A percentile compares a stretch with the other conserved stretches of the same genome.
These are phyloP conservation scores for Leccinum rimulosum DNA, from an alignment of 768 basidiomycete genomes.

Conservation along the genomic window DNA sequence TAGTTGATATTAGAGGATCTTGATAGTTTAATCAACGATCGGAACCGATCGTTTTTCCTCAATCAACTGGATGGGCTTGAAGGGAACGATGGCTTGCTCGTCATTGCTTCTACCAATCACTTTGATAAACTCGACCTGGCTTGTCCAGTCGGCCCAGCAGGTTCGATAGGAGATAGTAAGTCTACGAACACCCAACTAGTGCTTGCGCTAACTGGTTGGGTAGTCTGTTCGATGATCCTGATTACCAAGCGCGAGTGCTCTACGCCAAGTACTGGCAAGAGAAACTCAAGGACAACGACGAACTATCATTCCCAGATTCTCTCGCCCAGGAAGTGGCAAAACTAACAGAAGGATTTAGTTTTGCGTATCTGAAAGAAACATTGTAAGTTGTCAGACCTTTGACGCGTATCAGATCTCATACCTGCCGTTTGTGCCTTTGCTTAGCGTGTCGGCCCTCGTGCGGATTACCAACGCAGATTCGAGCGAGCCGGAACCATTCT, in stretches of 20 bases:
- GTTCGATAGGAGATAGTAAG: slow-evolving; percentile 85
- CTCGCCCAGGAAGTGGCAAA: slow-evolving; percentile 60
- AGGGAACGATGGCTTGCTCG: slow-evolving; percentile 74
- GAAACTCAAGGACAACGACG: slow-evolving; percentile 63
- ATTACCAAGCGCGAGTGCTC: slow-evolving; percentile 55
- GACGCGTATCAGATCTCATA: background rate
- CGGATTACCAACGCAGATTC: slow-evolving; percentile 53
- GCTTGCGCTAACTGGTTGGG: background rate
- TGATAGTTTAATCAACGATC: slow-evolving; percentile 76
- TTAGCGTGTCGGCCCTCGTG: slow-evolving; percentile 73
- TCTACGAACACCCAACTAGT: slow-evolving; percentile 8
- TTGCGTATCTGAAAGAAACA: slow-evolving; percentile 86
- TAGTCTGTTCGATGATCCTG: slow-evolving; percentile 74
- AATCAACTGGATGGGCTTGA: slow-evolving; percentile 83
- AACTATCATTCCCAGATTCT: slow-evolving; percentile 64
- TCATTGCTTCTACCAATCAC: slow-evolving; percentile 83
- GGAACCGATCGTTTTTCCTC: slow-evolving; percentile 83
- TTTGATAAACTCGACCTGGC: slow-evolving; percentile 75
- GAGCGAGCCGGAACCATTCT: slow-evolving; percentile 50
- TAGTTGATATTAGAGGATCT: slow-evolving; percentile 56
- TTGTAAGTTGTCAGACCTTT: slow-evolving; percentile 53
- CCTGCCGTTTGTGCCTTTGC: background rate
- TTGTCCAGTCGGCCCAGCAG: slow-evolving; percentile 76
- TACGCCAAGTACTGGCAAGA: slow-evolving; percentile 81
- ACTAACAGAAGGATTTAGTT: slow-evolving; percentile 68